Percentiles rank a stretch among this genome's conserved stretches.
phyloP scores from a whole-genome alignment of 1,284 basidiomycete genomes.

The Cryptococcus sp. region DNA sequence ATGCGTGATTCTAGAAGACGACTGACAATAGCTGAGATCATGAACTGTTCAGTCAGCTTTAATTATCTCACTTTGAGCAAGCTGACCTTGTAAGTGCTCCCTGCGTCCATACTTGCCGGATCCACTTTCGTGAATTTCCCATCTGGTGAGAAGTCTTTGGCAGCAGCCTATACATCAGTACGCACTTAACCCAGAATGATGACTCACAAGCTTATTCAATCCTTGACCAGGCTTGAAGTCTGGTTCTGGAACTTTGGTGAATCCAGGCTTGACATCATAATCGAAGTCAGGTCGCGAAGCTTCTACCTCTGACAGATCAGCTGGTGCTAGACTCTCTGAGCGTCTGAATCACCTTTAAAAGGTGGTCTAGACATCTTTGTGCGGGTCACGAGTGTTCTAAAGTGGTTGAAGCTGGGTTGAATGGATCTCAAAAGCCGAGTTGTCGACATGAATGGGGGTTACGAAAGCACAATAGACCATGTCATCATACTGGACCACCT shows the following conservation, averaged over 20 bases:
- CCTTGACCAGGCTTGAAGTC: conserved; percentile 58
- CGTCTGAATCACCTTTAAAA: too few species aligned
- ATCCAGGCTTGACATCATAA: conserved; percentile 1
- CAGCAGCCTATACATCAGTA: conserved; percentile 23
- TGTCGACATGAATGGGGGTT: too few species aligned
- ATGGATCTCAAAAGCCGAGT: too few species aligned
- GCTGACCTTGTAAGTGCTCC: conserved; percentile 49
- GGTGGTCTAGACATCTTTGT: too few species aligned
- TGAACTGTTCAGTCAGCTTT: conserved; percentile 52
- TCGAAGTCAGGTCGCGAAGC: conserved; percentile 36
- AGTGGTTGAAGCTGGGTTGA: too few species aligned
- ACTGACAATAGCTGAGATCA: conserved; percentile 61
- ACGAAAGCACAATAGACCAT: too few species aligned
- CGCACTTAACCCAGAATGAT: background rate
- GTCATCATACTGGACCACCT: background rate
- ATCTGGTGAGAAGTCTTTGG: conserved; percentile 49
- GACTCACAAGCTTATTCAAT: conserved; percentile 33
- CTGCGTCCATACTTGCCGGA: conserved; percentile 50
- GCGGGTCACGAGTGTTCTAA: too few species aligned
- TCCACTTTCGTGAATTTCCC: conserved; percentile 59
- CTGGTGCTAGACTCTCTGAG: too few species aligned
- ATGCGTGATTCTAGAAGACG: background rate
- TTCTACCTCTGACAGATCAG: conserved; percentile 32
- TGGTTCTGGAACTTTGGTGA: conserved; percentile 54
- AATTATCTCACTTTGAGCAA: conserved; percentile 2